These are phyloP conservation scores for Pyrus communis DNA, from an alignment of 306 rosid genomes.

Conservation along the genomic window DNA sequence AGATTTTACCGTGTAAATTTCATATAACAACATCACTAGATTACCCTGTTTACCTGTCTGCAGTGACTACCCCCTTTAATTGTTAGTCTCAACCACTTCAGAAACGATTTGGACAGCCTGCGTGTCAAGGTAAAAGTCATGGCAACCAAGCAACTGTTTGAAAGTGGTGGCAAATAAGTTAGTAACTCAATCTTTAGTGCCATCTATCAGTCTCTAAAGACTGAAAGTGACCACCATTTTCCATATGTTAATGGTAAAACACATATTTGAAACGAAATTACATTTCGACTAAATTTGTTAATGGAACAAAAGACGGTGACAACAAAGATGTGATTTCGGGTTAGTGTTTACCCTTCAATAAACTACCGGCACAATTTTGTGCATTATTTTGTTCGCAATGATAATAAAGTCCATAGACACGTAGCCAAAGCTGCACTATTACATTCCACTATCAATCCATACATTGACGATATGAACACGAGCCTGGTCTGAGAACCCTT, in stretches of 20 bases:
- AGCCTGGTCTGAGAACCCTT: not conserved
- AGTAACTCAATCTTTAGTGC: not conserved
- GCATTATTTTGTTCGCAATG: not conserved
- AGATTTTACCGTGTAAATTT: no score
- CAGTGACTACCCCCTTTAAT: not conserved
- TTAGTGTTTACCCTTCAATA: no score
- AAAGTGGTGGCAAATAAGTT: not conserved
- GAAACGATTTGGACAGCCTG: not conserved
- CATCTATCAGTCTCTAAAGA: not conserved
- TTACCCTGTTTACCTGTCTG: not conserved
- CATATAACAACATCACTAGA: no score
- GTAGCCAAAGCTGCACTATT: not conserved
- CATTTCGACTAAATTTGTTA: no score
- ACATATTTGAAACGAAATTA: no score
- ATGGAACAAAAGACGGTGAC: no score
- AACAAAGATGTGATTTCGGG: not conserved
- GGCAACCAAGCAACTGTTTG: not conserved
- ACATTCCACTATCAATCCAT: not conserved
- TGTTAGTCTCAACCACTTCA: not conserved
- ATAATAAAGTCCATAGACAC: slow-evolving; percentile 3
- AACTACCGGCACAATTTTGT: not conserved
- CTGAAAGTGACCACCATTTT: not conserved
- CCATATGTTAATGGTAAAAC: not conserved
- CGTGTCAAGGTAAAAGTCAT: not conserved
- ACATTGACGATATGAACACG: slow-evolving; percentile 1